phyloP scores from a whole-genome alignment of 1,284 basidiomycete species.

The Malassezia arunalokei region DNA sequence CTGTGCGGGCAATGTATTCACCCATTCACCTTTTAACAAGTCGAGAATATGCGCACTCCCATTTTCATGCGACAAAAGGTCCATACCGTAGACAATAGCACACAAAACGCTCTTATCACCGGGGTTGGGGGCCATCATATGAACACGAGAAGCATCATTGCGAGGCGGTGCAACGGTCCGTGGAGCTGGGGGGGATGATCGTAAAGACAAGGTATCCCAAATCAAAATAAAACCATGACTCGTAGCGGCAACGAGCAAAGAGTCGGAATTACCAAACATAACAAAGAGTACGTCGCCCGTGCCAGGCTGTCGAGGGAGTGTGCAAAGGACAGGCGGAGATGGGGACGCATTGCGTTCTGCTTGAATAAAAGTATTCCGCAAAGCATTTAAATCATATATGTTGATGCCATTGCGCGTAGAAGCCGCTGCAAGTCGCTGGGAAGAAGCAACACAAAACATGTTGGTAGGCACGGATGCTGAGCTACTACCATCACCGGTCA shows the following conservation, averaged over 20 bases:
- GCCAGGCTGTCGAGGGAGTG: not conserved
- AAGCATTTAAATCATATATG: not conserved
- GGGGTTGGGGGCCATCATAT: constrained; percentile 49
- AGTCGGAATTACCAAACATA: not conserved
- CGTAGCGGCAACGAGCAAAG: constrained; percentile 1
- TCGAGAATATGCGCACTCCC: constrained; percentile 18
- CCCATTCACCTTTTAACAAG: constrained; percentile 21
- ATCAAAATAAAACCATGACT: not conserved
- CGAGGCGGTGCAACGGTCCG: not conserved
- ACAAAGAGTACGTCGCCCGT: not conserved
- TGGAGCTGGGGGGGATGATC: not conserved
- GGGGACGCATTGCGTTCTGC: constrained; percentile 16
- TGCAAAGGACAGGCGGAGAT: not conserved
- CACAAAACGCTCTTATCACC: constrained; percentile 46
- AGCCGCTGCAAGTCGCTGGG: not conserved
- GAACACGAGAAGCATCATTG: constrained; percentile 4
- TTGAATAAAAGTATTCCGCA: constrained; percentile 6
- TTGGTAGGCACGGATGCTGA: not conserved
- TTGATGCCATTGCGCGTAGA: constrained; percentile 3
- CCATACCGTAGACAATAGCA: constrained; percentile 42
- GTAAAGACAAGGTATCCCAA: not conserved
- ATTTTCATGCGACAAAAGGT: constrained; percentile 9
- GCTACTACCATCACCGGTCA: constrained; percentile 1
- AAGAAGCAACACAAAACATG: not conserved
- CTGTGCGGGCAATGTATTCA: constrained; percentile 15